Base-by-base conservation (phyloP, 2,329 filamentous ascomycete genomes). In the Colletotrichum acutatum region DNA sequence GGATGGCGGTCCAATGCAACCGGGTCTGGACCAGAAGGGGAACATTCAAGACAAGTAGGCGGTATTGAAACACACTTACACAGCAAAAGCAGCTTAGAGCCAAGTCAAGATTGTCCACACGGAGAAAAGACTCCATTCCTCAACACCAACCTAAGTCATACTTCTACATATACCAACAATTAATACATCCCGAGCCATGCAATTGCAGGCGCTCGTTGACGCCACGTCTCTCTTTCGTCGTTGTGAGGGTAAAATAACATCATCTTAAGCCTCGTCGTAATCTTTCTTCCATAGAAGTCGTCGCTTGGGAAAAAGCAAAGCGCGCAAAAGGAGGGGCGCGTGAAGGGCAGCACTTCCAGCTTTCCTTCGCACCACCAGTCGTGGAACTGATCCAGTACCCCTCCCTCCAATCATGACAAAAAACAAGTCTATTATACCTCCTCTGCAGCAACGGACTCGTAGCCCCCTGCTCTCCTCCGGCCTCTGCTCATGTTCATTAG, bases 401-500 rank as follows among this genome's bases (percentile, higher is more conserved):
- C 46, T 37, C 24, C 22, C 16, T 42, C 16, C 63, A 26, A 34
- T 69, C 28, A 14, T 60, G 26, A 53, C 28, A 19, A 58, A 42
- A 30, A 37, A 16, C 16, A 42, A 62, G 24, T 66, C 46, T 53
- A 71, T 71, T 84, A 89, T 77, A 88, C 88, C 73, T 91, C 90
- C 60, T 91, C 89, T 0, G 79, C 86, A 16, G 85, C 85, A 32
- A 94, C 91, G 24, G 86, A 84, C 84, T 95, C 89, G 82, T 94
- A 93, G 75, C 90, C 86, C 52, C 87, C 87, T 63, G 82, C 83
- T 77, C 85, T 82, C 79, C 84, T 85, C 82, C 86, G 85, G 24
- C 83, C 84, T 14, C 77, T 74, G n/a, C 82, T 81, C 58, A 87
- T 76, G n/a, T 83, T 83, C 90, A 95, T 94, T 75, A 91, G 86